A percentile compares a stretch with the other conserved stretches of the same genome.
These are phyloP conservation scores for Oldenlandia corymbosa DNA, from an alignment of 257 asterid species.

Conservation along the genomic window DNA sequence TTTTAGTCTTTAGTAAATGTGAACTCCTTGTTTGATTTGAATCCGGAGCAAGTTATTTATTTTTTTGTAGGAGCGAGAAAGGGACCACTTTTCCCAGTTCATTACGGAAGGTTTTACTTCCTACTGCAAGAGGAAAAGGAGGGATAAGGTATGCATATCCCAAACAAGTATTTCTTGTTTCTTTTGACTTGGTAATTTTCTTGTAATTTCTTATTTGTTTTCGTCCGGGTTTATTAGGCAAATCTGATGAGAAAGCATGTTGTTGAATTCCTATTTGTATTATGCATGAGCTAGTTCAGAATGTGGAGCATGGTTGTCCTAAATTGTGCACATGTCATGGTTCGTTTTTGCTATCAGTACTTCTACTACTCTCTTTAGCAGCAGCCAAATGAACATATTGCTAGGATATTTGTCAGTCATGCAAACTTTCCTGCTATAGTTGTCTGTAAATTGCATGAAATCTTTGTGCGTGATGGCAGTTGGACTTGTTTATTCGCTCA, in stretches of 20 bases:
- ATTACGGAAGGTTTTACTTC: constrained; percentile 96
- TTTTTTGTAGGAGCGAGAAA: constrained; percentile 77
- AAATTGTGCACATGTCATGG: not conserved
- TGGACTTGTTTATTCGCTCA: not conserved
- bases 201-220: not conserved
- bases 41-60: not conserved
- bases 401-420: not conserved
- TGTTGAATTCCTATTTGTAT: not conserved
- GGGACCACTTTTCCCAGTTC: constrained; percentile 95
- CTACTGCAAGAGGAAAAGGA: constrained; percentile 94
- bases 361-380: too few relatives aligned
- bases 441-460: not conserved
- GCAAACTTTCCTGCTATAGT: not conserved
- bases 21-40: not conserved
- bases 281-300: not conserved
- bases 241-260: not conserved
- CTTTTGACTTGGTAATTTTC: not conserved
- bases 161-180: not conserved
- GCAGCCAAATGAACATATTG: not conserved
- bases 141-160: constrained; percentile 65
- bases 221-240: not conserved
- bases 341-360: not conserved
- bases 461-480: not conserved
- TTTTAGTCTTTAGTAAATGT: not conserved
- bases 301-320: not conserved